Evolutionary conservation across 2,329 filamentous ascomycete genomes (phyloP).

Genomic region (Xylaria sp.): DNA sequence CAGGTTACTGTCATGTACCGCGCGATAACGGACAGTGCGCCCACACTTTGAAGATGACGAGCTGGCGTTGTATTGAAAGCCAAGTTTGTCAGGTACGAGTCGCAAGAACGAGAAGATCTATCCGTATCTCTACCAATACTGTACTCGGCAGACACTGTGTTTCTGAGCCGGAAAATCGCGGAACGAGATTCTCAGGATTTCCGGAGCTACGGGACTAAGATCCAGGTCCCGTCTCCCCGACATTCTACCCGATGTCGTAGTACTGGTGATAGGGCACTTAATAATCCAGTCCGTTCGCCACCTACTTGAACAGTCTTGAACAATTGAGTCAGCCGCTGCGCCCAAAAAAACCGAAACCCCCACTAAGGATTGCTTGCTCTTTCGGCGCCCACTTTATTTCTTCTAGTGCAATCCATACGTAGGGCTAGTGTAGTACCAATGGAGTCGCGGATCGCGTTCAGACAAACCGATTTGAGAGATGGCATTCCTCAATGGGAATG

Average conservation of each 20-base stretch:
- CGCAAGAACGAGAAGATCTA: neutral
- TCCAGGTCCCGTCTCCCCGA: constrained; percentile 5
- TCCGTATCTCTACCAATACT: neutral
- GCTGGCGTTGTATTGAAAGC: constrained; percentile 3
- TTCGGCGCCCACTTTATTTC: constrained; percentile 18
- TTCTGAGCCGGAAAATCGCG: constrained; percentile 31
- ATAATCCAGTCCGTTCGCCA: constrained; percentile 19
- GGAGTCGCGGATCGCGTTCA: constrained; percentile 6
- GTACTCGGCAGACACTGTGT: constrained; percentile 20
- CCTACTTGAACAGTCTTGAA: neutral
- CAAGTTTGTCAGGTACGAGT: neutral
- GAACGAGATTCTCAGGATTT: constrained; percentile 17
- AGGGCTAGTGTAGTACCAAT: neutral
- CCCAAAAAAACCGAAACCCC: constrained; percentile 10
- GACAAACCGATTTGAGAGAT: neutral
- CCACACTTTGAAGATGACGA: neutral
- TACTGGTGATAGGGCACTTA: neutral
- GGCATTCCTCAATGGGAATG: constrained; percentile 1
- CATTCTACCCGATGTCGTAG: neutral
- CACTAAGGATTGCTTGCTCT: constrained; percentile 2
- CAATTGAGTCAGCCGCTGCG: constrained; percentile 15
- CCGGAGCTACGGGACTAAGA: constrained; percentile 22
- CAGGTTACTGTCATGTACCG: constrained; percentile 1
- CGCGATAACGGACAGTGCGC: constrained; percentile 37
- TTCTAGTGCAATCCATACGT: constrained; percentile 2